A percentile compares a stretch with the other conserved stretches of the same genome.
Conservation (phyloP, 345 rosid genomes). For the Psidium friedrichsthalianum region DNA sequence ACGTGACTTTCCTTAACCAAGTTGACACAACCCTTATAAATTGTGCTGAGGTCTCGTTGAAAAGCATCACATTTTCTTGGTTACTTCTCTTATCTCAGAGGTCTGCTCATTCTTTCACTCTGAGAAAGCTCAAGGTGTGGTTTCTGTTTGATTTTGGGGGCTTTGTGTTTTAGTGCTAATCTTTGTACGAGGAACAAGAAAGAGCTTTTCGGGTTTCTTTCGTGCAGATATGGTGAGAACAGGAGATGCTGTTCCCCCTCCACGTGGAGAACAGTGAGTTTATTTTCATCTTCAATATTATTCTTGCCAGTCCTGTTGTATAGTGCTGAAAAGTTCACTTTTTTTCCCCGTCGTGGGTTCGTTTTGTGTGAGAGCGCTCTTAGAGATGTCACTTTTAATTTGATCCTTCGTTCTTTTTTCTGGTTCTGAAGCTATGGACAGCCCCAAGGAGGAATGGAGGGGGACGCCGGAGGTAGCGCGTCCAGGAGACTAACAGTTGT, state of each 20-base stretch:
- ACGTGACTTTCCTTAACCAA: background rate
- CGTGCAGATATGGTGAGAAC: background rate
- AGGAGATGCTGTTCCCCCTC: background rate
- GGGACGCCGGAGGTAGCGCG: slow-evolving; percentile 5
- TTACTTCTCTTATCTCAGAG: background rate
- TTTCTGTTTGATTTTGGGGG: background rate
- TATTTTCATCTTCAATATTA: background rate
- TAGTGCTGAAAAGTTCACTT: background rate
- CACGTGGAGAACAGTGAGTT: background rate
- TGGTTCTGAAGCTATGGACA: background rate
- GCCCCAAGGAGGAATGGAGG: slow-evolving; percentile 1
- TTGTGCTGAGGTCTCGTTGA: background rate
- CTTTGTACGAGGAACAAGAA: background rate
- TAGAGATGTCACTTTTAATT: background rate
- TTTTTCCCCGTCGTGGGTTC: background rate
- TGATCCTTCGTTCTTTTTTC: background rate
- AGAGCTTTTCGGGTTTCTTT: background rate
- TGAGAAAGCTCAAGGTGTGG: background rate
- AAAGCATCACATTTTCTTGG: background rate
- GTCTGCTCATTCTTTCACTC: background rate
- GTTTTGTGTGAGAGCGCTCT: background rate
- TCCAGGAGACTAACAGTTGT: slow-evolving; percentile 57
- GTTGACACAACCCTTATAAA: background rate
- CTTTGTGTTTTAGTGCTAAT: background rate
- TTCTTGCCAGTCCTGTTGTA: background rate